These are phyloP conservation scores for Metarhizium anisopliae DNA, from an alignment of 2,329 filamentous ascomycete species.

Conservation along the genomic window DNA sequence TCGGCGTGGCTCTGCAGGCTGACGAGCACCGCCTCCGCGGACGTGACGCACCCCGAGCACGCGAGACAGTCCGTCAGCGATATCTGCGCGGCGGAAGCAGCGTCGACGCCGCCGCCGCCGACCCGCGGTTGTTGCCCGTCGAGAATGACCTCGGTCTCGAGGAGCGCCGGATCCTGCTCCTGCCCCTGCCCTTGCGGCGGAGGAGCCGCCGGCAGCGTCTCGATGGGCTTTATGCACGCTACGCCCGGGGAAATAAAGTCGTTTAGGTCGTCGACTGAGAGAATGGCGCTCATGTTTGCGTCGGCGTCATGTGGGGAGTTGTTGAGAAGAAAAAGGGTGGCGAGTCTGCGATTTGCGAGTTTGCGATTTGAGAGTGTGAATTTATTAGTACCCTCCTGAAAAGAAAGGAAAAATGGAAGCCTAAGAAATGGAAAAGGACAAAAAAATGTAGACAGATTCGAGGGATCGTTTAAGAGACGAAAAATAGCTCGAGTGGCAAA, in stretches of 20 bases:
- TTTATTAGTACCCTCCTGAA: no score
- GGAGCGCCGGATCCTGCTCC: constrained; percentile 8
- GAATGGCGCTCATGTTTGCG: constrained; percentile 79
- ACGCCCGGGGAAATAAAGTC: constrained; percentile 98
- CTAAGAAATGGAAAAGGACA: no score
- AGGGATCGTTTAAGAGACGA: no score
- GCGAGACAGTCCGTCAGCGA: constrained; percentile 95
- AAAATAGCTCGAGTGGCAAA: no score
- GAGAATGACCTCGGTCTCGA: constrained; percentile 79
- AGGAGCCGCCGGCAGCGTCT: constrained; percentile 64
- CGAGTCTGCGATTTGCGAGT: background rate
- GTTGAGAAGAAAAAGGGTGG: background rate
- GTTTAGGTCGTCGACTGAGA: constrained; percentile 93
- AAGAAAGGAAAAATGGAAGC: no score
- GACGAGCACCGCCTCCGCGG: constrained; percentile 93
- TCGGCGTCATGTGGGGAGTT: background rate
- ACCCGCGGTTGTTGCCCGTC: constrained; percentile 63
- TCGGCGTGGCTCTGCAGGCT: constrained; percentile 90
- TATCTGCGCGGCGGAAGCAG: constrained; percentile 69
- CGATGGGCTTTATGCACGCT: constrained; percentile 95
- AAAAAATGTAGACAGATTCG: no score
- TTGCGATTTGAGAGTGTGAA: background rate
- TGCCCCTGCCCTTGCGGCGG: no score
- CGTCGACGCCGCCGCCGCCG: constrained; percentile 30
- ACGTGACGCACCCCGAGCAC: constrained; percentile 95